Percentiles rank a stretch among this genome's conserved stretches.
Conservation (phyloP, 805 yeast genomes). For the Starmera amethionina region DNA sequence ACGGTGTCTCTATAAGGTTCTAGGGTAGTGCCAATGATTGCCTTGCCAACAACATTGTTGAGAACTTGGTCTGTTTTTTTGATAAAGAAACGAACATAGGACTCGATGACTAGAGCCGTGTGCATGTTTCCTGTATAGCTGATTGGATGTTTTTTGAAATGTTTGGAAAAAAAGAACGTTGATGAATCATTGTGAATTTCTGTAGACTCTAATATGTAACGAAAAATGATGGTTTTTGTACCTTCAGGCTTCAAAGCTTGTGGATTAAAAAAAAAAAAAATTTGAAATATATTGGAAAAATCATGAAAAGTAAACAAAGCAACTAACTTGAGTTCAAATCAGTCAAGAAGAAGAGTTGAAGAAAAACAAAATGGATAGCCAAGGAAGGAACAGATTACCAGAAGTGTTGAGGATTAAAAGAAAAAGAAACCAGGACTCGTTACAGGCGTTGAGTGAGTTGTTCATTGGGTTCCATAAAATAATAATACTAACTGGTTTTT, state of each 20-base stretch:
- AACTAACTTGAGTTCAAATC: no score
- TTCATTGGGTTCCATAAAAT: neutral
- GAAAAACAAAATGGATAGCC: neutral
- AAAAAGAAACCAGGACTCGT: constrained; percentile 78
- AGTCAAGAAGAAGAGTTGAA: no score
- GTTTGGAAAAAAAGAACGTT: no score
- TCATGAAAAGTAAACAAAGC: no score
- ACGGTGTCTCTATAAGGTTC: constrained; percentile 51
- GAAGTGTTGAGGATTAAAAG: constrained; percentile 76
- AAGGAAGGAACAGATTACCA: constrained; percentile 27
- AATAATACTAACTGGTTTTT: neutral
- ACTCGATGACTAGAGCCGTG: constrained; percentile 2
- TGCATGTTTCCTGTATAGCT: neutral
- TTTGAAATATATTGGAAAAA: no score
- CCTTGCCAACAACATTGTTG: constrained; percentile 19
- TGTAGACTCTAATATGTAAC: no score
- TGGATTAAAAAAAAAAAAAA: no score
- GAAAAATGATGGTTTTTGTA: no score
- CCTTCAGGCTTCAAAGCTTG: no score
- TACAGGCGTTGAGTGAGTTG: constrained; percentile 58
- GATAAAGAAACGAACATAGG: constrained; percentile 13
- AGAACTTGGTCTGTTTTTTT: constrained; percentile 1
- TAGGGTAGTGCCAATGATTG: constrained; percentile 39
- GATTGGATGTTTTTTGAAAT: no score
- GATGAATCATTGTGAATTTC: no score